Conservation (phyloP, 306 rosid species). For the Vachellia pachyceras region DNA sequence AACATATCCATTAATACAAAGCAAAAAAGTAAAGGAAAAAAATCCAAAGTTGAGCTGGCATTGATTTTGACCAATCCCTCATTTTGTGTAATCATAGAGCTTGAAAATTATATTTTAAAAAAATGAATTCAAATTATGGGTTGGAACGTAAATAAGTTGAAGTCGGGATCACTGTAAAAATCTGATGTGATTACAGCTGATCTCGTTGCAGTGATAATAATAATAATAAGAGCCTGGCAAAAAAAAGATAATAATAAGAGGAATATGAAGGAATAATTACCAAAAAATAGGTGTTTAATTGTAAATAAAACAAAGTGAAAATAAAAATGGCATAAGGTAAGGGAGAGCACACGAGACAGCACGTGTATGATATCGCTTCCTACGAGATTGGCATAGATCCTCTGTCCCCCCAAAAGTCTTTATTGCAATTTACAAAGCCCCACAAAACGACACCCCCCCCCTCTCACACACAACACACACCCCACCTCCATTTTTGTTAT, state of each 20-base stretch:
- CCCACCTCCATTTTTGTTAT: not conserved
- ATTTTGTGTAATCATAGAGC: not conserved
- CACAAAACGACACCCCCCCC: not conserved
- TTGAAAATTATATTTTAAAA: not conserved
- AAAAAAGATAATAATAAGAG: too few species aligned
- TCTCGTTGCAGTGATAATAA: not conserved
- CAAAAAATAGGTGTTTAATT: too few species aligned
- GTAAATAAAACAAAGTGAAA: too few species aligned
- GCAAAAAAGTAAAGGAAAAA: not conserved
- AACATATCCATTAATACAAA: not conserved
- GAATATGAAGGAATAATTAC: not conserved
- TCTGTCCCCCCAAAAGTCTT: constrained; percentile 18
- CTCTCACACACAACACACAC: not conserved
- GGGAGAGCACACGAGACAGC: constrained; percentile 49
- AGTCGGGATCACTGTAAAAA: constrained; percentile 16
- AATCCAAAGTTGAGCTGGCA: constrained; percentile 36
- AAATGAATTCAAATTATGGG: not conserved
- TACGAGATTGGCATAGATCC: constrained; percentile 45
- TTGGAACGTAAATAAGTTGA: not conserved
- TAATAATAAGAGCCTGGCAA: too few species aligned
- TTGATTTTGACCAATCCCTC: constrained; percentile 15
- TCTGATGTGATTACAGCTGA: constrained; percentile 16
- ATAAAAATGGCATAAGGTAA: too few species aligned
- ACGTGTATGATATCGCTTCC: constrained; percentile 49
- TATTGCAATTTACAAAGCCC: not conserved